Evolutionary conservation across 1,284 basidiomycete species (phyloP).

Genomic region (Ganoderma meredithae): DNA sequence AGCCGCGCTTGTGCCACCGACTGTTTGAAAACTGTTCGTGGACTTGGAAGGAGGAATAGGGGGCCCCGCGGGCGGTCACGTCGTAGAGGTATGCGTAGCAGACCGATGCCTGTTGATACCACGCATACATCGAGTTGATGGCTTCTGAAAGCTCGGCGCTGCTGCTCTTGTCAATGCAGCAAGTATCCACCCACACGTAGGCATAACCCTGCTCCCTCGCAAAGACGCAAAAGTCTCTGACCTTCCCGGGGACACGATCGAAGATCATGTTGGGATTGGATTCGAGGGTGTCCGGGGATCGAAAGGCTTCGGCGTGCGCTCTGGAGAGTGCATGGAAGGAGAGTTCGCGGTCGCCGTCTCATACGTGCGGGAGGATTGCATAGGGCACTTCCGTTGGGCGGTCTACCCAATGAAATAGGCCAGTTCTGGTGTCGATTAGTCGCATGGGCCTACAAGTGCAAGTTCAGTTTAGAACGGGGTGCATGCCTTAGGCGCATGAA

Average conservation of each 20-base stretch:
- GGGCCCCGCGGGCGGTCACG: conserved; percentile 1
- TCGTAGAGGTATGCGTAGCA: conserved; percentile 18
- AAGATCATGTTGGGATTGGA: conserved; percentile 11
- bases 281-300: not conserved
- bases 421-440: conserved; percentile 11
- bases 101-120: conserved; percentile 10
- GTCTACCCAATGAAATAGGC: conserved; percentile 13
- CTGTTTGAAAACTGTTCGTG: not conserved
- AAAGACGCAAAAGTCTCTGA: not conserved
- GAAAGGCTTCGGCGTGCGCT: conserved; percentile 1
- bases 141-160: conserved; percentile 16
- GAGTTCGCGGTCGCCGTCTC: conserved; percentile 8
- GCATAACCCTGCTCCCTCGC: conserved; percentile 6
- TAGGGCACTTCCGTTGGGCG: conserved; percentile 9
- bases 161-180: conserved; percentile 18
- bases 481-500: not conserved
- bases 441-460: conserved; percentile 1
- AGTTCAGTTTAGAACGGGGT: not conserved
- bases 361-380: conserved; percentile 17
- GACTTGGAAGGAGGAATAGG: not conserved
- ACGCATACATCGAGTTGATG: not conserved
- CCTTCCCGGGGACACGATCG: not conserved
- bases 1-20: conserved; percentile 8
- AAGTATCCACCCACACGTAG: conserved; percentile 17
- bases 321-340: conserved; percentile 7